These are phyloP conservation scores for Tuber indicum DNA, from an alignment of 495 filamentous ascomycete genomes.

Conservation along the genomic window DNA sequence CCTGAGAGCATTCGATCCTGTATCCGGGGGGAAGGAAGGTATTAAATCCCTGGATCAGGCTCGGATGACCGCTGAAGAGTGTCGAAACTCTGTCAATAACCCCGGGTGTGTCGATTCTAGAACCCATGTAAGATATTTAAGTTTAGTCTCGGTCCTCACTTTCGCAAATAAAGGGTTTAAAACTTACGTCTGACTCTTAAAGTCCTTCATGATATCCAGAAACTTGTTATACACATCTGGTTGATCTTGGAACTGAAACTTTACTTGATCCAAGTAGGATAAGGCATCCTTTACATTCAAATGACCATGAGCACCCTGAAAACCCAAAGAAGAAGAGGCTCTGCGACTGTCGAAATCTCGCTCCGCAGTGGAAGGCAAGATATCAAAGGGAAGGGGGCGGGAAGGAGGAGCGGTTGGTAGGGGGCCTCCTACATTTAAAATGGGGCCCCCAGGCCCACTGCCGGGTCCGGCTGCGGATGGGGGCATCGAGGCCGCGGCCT, in stretches of 20 bases:
- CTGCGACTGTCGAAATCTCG: constrained; percentile 36
- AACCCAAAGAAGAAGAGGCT: constrained; percentile 39
- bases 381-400: constrained; percentile 35
- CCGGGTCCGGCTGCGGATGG: constrained; percentile 40
- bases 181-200: constrained; percentile 92
- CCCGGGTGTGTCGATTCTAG: constrained; percentile 91
- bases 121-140: constrained; percentile 2
- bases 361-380: constrained; percentile 32
- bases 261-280: constrained; percentile 97
- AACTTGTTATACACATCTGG: constrained; percentile 98
- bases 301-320: constrained; percentile 39
- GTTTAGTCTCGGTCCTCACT: constrained; percentile 24
- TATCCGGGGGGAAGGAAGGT: constrained; percentile 97
- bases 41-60: constrained; percentile 96
- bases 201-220: constrained; percentile 99
- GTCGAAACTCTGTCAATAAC: constrained; percentile 95
- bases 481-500: constrained; percentile 36
- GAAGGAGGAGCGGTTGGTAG: constrained; percentile 35
- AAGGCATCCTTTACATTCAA: constrained; percentile 68
- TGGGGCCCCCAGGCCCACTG: constrained; percentile 42
- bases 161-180: constrained; percentile 18
- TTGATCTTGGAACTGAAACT: constrained; percentile 93
- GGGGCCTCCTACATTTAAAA: constrained; percentile 43
- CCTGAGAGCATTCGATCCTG: constrained; percentile 72
- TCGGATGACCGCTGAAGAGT: constrained; percentile 94